phyloP scores from a whole-genome alignment of 2,329 filamentous ascomycete genomes.

The Seiridium unicorne region DNA sequence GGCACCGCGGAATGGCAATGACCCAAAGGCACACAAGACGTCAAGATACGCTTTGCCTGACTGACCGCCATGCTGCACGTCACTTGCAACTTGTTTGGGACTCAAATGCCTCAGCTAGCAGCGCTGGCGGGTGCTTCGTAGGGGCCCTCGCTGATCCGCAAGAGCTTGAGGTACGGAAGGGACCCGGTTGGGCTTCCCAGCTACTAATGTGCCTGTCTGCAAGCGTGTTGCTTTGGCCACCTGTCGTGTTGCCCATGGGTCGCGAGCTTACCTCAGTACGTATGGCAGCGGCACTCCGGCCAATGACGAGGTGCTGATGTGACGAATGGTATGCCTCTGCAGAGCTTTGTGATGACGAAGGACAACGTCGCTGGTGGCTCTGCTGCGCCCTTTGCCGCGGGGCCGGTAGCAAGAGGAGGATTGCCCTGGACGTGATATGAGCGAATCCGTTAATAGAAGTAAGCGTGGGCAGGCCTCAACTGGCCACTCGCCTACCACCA shows the following conservation, averaged over 20 bases:
- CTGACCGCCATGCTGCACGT: slow-evolving; percentile 9
- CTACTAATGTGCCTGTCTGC: too few species aligned
- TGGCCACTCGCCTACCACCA: not conserved
- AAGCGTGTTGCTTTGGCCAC: not conserved
- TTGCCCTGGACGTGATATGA: too few species aligned
- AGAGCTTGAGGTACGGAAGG: too few species aligned
- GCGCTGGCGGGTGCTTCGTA: not conserved
- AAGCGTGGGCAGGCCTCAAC: too few species aligned
- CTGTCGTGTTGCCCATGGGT: not conserved
- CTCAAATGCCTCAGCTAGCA: not conserved
- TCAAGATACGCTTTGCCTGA: not conserved
- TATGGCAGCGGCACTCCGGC: not conserved
- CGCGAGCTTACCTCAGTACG: not conserved
- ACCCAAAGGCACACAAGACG: not conserved
- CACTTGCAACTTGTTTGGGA: slow-evolving; percentile 1
- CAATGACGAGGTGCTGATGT: not conserved
- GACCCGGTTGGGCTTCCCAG: too few species aligned
- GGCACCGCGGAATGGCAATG: slow-evolving; percentile 1
- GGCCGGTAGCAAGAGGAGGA: too few species aligned
- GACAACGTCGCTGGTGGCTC: not conserved
- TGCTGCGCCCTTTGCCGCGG: not conserved
- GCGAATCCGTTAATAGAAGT: too few species aligned
- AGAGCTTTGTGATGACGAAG: not conserved
- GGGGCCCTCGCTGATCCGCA: too few species aligned
- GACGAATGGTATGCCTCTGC: not conserved